Evolutionary conservation across 257 asterid species (phyloP).

Genomic region (Mitragyna speciosa): DNA sequence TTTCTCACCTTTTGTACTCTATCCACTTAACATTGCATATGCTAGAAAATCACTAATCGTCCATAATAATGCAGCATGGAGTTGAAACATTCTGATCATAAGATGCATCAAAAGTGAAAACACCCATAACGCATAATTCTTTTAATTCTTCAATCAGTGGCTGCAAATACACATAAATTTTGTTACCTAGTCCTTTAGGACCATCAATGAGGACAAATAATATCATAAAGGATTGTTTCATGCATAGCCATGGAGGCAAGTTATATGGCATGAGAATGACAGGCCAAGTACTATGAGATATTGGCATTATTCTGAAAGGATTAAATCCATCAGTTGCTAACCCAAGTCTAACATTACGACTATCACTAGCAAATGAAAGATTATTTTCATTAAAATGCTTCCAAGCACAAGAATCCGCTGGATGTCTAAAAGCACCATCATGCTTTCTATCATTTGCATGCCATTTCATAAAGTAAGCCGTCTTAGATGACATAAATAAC

Average conservation of each 20-base stretch:
- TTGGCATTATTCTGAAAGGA: background rate
- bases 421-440: no score
- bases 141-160: background rate
- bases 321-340: background rate
- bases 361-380: background rate
- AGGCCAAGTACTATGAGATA: no score
- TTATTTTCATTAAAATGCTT: background rate
- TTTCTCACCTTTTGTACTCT: constrained; percentile 5
- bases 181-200: background rate
- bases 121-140: background rate
- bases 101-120: background rate
- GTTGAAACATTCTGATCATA: background rate
- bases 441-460: no score
- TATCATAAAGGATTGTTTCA: no score
- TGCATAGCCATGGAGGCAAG: no score
- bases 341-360: no score
- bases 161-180: background rate
- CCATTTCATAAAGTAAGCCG: no score
- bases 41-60: background rate
- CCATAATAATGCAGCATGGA: background rate
- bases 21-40: background rate
- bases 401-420: no score
- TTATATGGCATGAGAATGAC: no score
- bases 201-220: no score
- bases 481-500: background rate